Percentiles rank a stretch among this genome's conserved stretches.
phyloP scores from a whole-genome alignment of 768 basidiomycete genomes.

The Leccinum sublutescens region DNA sequence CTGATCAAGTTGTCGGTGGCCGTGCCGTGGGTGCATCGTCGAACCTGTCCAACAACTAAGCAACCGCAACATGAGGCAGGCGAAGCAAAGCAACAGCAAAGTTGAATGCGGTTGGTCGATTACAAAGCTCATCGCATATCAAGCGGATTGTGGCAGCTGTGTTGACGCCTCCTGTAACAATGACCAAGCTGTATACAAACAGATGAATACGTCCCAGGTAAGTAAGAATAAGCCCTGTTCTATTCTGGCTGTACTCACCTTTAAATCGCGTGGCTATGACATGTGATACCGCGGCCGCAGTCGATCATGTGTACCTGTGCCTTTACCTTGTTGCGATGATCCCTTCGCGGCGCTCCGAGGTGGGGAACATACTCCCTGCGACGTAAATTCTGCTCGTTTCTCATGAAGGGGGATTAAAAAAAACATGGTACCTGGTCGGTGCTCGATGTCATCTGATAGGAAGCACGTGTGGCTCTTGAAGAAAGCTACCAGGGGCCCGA shows the following conservation, averaged over 20 bases:
- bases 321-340: not conserved
- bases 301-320: not conserved
- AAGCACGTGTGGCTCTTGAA: not conserved
- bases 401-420: not conserved
- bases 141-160: not conserved
- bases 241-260: slow-evolving; percentile 50
- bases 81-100: slow-evolving; percentile 55
- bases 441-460: not conserved
- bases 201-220: slow-evolving; percentile 48
- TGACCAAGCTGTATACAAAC: not conserved
- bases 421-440: not conserved
- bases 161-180: not conserved
- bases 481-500: not conserved
- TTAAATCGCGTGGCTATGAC: not conserved
- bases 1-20: not conserved
- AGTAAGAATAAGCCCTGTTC: slow-evolving; percentile 63
- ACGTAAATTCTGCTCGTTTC: not conserved
- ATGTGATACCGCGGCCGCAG: not conserved
- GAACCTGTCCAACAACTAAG: slow-evolving; percentile 20
- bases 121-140: not conserved
- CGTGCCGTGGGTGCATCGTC: not conserved
- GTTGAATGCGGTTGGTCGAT: slow-evolving; percentile 57
- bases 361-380: not conserved
- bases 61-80: slow-evolving; percentile 50
- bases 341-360: not conserved